Conservation (phyloP, 805 yeast genomes). For the Candida ovalis region DNA sequence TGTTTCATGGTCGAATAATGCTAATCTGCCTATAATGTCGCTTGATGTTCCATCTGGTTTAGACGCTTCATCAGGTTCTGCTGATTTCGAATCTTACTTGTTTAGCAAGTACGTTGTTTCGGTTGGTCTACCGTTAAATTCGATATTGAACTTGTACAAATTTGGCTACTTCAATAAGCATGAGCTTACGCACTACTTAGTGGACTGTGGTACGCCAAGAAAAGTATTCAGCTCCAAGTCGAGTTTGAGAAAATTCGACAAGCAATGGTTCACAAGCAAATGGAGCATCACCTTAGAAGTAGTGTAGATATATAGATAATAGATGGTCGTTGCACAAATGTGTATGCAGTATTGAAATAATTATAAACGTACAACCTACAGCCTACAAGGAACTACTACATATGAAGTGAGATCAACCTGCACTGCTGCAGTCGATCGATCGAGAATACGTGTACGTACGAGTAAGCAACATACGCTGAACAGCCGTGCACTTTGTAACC, state of each 20-base stretch:
- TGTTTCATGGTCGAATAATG: slow-evolving; percentile 64
- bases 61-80: slow-evolving; percentile 74
- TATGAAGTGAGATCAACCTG: too few relatives aligned
- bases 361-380: too few relatives aligned
- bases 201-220: slow-evolving; percentile 71
- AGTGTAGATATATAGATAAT: slow-evolving; percentile 2
- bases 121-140: slow-evolving; percentile 68
- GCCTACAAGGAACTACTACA: too few relatives aligned
- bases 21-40: slow-evolving; percentile 49
- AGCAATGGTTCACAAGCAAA: slow-evolving; percentile 25
- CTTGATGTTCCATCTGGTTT: slow-evolving; percentile 80
- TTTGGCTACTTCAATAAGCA: slow-evolving; percentile 46
- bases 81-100: slow-evolving; percentile 22
- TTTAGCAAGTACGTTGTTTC: slow-evolving; percentile 59
- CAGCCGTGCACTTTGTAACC: too few relatives aligned
- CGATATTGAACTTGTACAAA: slow-evolving; percentile 56
- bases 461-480: too few relatives aligned
- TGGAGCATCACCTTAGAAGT: slow-evolving; percentile 23
- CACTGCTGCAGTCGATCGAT: too few relatives aligned
- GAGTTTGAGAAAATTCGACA: slow-evolving; percentile 46
- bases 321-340: too few relatives aligned
- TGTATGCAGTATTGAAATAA: too few relatives aligned
- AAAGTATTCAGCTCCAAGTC: slow-evolving; percentile 41
- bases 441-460: too few relatives aligned
- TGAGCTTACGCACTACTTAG: slow-evolving; percentile 53